A percentile compares a stretch with the other conserved stretches of the same genome.
Evolutionary conservation across 306 rosid genomes (phyloP).

Genomic region (Citrullus colocynthis): DNA sequence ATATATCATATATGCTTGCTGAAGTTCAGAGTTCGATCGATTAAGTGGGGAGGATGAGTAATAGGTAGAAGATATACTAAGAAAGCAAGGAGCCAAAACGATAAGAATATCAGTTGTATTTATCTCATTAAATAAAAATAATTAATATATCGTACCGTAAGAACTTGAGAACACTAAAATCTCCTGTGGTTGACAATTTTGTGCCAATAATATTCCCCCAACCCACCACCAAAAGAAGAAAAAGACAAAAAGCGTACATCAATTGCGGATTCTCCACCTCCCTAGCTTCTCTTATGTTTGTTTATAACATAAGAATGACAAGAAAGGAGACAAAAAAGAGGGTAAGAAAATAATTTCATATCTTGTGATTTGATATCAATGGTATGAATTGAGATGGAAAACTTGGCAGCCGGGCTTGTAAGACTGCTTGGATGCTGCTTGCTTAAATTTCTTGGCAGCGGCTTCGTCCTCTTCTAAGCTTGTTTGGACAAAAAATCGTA

Average conservation of each 20-base stretch:
- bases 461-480: constrained; percentile 57
- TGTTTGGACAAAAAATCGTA: constrained; percentile 41
- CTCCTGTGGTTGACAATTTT: neutral
- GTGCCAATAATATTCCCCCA: neutral
- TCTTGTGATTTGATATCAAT: constrained; percentile 22
- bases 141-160: neutral
- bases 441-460: constrained; percentile 50
- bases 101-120: neutral
- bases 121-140: constrained; percentile 9
- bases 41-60: neutral
- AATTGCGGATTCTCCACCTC: constrained; percentile 1
- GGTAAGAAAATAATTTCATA: constrained; percentile 12
- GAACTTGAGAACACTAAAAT: neutral
- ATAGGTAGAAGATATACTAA: neutral
- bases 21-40: neutral
- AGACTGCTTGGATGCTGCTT: constrained; percentile 44
- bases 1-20: neutral
- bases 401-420: constrained; percentile 67
- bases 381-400: constrained; percentile 64
- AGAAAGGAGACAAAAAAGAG: constrained; percentile 7
- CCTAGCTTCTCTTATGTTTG: neutral
- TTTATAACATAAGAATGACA: constrained; percentile 4
- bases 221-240: neutral
- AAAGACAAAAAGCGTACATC: constrained; percentile 1
- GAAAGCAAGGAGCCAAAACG: neutral